Evolutionary conservation across 352 stramenopile species (phyloP), one percentile per base, ranked within the genome.

Genomic region (Stramenopiles sp.): DNA sequence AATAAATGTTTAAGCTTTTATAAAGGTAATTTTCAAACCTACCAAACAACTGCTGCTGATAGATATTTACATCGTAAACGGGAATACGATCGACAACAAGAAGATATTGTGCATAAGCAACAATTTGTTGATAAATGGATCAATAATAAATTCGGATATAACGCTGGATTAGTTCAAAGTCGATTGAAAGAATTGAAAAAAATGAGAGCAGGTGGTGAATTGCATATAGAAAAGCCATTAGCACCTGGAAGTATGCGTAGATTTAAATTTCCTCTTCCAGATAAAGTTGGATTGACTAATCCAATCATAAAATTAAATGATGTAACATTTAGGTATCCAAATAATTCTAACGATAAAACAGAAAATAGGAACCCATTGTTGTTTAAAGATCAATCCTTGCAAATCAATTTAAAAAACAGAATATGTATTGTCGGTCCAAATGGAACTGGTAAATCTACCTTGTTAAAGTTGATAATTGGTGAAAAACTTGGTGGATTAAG

Each of bases 21-120:
- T 86, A 86, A 89, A 69, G 95, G 95, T 84, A 98, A 99, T 85
- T 99, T 98, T 86, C 94, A 98, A 86, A 93, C 92, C 83, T 99
- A 97, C 87, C 88, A 97, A 81, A 91, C 97, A 85, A 98, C 92
- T 27, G 91, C 93, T 79, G 88, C 89, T 74, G 94, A 98, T 81
- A 94, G 97, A 84, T 94, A 98, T 83, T 93, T 97, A 80, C 98
- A 98, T 87, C 4, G 38, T 4, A 53, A 53, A 53, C 4, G 13
- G 13, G 4, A 53, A 13, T 4, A 4, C 13, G 4, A 13, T 13
- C 38, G 38, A 13, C 4, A 53, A 4, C 94, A 98, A 86, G 96
- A 97, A 91, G 98, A 98, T 84, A 90, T 92, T 80, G 86, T 84
- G 76, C 83, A 85, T 43, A 86, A 86, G 78, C 83, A 86, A 79